Conservation (phyloP, 176 grass and related monocot genomes). For the Pontederia crassipes region DNA sequence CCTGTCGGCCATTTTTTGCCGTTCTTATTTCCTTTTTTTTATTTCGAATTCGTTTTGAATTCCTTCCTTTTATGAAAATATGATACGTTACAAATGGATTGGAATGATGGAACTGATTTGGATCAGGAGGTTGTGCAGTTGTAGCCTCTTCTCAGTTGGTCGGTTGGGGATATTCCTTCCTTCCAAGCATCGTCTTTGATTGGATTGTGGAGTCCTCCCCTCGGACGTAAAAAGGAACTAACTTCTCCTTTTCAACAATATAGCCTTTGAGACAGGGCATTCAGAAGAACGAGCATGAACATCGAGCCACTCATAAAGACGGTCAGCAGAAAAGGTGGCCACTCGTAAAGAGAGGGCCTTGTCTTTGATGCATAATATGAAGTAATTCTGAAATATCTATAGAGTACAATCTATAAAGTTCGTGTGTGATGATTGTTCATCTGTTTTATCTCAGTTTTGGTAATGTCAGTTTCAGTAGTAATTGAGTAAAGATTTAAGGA, state of each 20-base stretch:
- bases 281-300: conserved; percentile 56
- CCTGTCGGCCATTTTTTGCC: no score
- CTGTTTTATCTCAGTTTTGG: no score
- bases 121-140: conserved; percentile 39
- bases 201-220: conserved; percentile 32
- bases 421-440: no score
- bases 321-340: conserved; percentile 84
- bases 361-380: no score
- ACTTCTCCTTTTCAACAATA: conserved; percentile 50
- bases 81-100: no score
- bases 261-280: conserved; percentile 79
- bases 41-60: no score
- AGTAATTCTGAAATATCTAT: no score
- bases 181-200: conserved; percentile 20
- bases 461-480: no score
- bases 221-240: conserved; percentile 59
- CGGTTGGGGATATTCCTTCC: conserved; percentile 41
- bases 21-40: no score
- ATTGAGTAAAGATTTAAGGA: no score
- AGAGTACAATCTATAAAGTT: no score
- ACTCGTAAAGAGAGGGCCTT: not conserved
- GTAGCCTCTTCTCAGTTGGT: conserved; percentile 42
- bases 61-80: no score
- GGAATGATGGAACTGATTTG: conserved; percentile 26
- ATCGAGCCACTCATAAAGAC: conserved; percentile 77